Conservation (phyloP, 2,329 filamentous ascomycete species). For the Xylaria sp. region DNA sequence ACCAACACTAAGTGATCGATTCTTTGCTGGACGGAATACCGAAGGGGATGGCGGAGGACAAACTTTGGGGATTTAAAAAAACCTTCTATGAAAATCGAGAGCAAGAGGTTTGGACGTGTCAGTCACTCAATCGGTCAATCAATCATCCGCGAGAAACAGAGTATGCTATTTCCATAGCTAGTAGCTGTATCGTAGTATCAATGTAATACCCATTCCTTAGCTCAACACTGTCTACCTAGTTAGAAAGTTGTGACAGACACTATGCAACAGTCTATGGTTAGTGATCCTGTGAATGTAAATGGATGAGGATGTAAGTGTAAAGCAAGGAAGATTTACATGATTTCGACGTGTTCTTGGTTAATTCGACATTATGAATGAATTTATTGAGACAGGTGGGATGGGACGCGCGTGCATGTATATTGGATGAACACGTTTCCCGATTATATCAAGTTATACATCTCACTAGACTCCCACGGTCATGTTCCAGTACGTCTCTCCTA, state of each 20-base stretch:
- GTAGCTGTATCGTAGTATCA: conserved; percentile 41
- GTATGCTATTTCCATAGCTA: conserved; percentile 25
- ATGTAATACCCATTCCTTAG: conserved; percentile 43
- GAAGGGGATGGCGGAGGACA: background rate
- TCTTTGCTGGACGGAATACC: conserved; percentile 1
- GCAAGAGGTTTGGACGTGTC: conserved; percentile 21
- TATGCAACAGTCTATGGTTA: background rate
- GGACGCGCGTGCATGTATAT: too few species aligned
- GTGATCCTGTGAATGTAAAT: background rate
- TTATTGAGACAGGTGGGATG: too few species aligned
- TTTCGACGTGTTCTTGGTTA: too few species aligned
- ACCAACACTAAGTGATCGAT: background rate
- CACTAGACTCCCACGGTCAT: too few species aligned
- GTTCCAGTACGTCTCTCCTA: too few species aligned
- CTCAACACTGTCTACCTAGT: conserved; percentile 2
- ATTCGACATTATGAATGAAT: too few species aligned
- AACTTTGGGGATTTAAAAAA: conserved; percentile 2
- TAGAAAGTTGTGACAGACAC: background rate
- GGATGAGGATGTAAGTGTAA: background rate
- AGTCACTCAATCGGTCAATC: conserved; percentile 15
- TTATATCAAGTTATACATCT: too few species aligned
- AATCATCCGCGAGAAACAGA: conserved; percentile 13
- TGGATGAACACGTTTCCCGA: too few species aligned
- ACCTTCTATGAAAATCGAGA: conserved; percentile 22
- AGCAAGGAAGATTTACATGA: background rate